Base-by-base conservation (phyloP, 805 yeast species). In the Jamesozyma rosinii region DNA sequence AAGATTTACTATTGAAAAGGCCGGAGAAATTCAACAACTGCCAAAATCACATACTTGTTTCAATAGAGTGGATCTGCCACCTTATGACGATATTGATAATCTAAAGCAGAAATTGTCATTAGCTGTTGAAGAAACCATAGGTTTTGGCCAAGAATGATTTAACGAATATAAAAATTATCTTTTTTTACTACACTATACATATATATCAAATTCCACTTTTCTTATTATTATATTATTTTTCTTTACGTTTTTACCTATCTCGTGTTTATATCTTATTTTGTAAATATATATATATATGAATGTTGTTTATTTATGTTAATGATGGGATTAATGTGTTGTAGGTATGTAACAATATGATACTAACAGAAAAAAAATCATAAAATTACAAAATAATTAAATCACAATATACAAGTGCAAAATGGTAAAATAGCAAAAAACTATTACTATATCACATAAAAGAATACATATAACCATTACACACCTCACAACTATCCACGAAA, bases 21-120 rank as follows among this genome's bases (percentile, higher is more conserved):
- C 97, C 9, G 98, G 98, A 45, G 97, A 90, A 63, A 59, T 83
- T 29, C 81, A 79, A 58, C 96, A 89, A 68, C 58, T 92, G 57
- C 99, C 99, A 37, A 92, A 92, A 66, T 86, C 96, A 9, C 98
- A 92, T 64, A 92, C 99, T 2, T 90, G 99, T 75, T 92, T 92
- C 77, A 92, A 92, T 70, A 84, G 99, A 70, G 97, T 92, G 42
- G 98, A 92, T 70, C 74, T 92, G 59, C 99, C 99, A 34, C 95
- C 94, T 44, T 92, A 92, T 66, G 75, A 74, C 46, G 89, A 83
- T 59, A 85, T 76, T 63, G 95, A 83, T 42, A 72, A 84, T 42
- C 68, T 92, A 73, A 86, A 79, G 59, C 92, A 87, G 67, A 92
- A 92, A 66, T 75, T 92, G 57, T 83, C 95, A 30, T 74, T 90